These are phyloP conservation scores for Aspergillus hortae DNA, from an alignment of 2,329 filamentous ascomycete species.

Conservation along the genomic window DNA sequence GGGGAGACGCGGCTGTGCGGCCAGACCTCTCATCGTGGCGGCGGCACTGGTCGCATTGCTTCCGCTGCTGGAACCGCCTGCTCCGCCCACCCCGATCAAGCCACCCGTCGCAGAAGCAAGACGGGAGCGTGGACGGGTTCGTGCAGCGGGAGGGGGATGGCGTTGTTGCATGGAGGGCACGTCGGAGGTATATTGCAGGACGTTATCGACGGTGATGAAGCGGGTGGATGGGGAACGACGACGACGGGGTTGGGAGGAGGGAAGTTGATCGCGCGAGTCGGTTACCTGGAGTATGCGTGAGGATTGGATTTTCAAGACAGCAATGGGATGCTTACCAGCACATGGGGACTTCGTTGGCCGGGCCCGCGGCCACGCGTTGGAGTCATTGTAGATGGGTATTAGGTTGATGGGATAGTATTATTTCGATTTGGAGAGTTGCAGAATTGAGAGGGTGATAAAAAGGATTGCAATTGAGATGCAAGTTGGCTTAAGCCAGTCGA, in stretches of 20 bases:
- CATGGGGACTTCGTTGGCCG: slow-evolving; percentile 43
- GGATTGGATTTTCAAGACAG: neutral
- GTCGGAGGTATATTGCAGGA: slow-evolving; percentile 89
- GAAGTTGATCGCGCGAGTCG: slow-evolving; percentile 41
- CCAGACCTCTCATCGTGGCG: slow-evolving; percentile 54
- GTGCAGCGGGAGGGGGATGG: slow-evolving; percentile 50
- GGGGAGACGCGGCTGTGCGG: slow-evolving; percentile 62
- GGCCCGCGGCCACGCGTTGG: slow-evolving; percentile 27
- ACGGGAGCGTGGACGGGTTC: slow-evolving; percentile 28
- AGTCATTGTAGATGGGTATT: slow-evolving; percentile 18
- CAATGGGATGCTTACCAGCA: slow-evolving; percentile 32
- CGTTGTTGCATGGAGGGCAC: slow-evolving; percentile 92
- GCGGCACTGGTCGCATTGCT: slow-evolving; percentile 46
- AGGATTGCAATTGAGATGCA: neutral
- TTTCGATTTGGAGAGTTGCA: no score
- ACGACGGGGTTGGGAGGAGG: slow-evolving; percentile 22
- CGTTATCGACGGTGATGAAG: slow-evolving; percentile 86
- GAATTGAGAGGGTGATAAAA: no score
- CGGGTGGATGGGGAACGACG: slow-evolving; percentile 53
- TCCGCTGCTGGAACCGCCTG: slow-evolving; percentile 29
- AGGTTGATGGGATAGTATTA: no score
- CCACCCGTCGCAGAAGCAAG: slow-evolving; percentile 30
- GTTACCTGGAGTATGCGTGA: slow-evolving; percentile 31
- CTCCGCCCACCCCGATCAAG: slow-evolving; percentile 39
- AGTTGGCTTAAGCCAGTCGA: neutral